Evolutionary conservation across 139 green algal genomes (phyloP), one percentile per base, ranked within the genome.

Genomic region (Volvox reticuliferus): DNA sequence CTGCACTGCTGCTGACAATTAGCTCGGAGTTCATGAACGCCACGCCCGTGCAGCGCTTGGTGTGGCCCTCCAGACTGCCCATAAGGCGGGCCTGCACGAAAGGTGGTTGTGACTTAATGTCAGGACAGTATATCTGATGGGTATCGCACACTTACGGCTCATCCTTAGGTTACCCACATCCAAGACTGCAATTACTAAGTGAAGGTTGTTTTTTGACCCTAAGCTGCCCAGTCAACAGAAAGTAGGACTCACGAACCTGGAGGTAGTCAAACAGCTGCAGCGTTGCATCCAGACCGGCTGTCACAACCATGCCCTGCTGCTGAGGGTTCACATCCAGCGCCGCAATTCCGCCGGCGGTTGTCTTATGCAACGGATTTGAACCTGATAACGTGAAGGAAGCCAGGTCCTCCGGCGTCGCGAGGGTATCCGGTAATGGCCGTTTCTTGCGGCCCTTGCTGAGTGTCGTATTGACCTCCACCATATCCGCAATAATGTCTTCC

Each of bases 291-390:
- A 84, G 77, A 35, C 98, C 97, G 21, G 91, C 95, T 14, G 96
- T 97, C 5, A 96, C 95, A 19, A 97, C 78, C 6, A 96, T 24
- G 80, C 85, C 88, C 71, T 87, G 36, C 80, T 91, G 80, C 76
- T 87, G 80, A 0, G 97, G 95, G 89, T 95, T 94, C 30, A 97
- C 77, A 55, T 98, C 97, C 24, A 99, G 78, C 0, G 94, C 82
- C 28, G 95, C 75, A 84, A 99, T 99, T 78, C 98, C 98, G 21
- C 95, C 94, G 88, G 94, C 91, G 19, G 94, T 98, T 5, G 98
- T 98, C 86, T 97, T 98, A 93, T 99, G 98, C 94, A 99, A 92
- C 17, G 98, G 95, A 91, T 96, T 91, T 82, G 91, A 96, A 44
- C 91, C 88, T 26, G 93, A 37, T n/a, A 98, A 93, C 30, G 69